phyloP scores from a whole-genome alignment of 257 asterid species.

The Jacaranda copaia region DNA sequence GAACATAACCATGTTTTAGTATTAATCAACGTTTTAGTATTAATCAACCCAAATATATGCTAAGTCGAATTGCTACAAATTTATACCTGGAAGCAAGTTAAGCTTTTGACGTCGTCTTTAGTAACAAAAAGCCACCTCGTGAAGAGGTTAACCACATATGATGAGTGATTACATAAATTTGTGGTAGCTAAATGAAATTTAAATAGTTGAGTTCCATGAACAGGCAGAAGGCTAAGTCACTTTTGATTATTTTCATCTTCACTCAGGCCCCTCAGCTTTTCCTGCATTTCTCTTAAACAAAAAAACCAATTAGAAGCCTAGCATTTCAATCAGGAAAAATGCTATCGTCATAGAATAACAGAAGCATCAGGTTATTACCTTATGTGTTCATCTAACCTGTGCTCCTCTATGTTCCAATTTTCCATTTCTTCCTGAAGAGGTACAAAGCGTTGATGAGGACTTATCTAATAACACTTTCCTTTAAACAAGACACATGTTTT shows the following conservation, averaged over 20 bases:
- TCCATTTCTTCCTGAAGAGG: slow-evolving; percentile 68
- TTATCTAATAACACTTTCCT: neutral
- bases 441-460: slow-evolving; percentile 35
- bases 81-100: slow-evolving; percentile 89
- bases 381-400: slow-evolving; percentile 58
- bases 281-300: slow-evolving; percentile 73
- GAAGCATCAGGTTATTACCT: slow-evolving; percentile 45
- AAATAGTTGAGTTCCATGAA: slow-evolving; percentile 21
- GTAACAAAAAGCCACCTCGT: slow-evolving; percentile 89
- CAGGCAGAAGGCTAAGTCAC: slow-evolving; percentile 38
- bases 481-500: neutral
- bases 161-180: slow-evolving; percentile 5
- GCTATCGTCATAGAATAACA: slow-evolving; percentile 1
- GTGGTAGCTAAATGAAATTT: slow-evolving; percentile 22
- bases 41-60: slow-evolving; percentile 5
- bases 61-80: slow-evolving; percentile 17
- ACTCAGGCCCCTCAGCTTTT: slow-evolving; percentile 60
- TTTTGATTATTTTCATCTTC: slow-evolving; percentile 73
- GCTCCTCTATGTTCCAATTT: slow-evolving; percentile 60
- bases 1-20: slow-evolving; percentile 22
- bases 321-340: slow-evolving; percentile 3
- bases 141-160: slow-evolving; percentile 21
- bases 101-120: slow-evolving; percentile 81
- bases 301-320: slow-evolving; percentile 34
- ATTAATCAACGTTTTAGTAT: too few species aligned